Evolutionary conservation across 75 land plant genomes (phyloP), one percentile per base, ranked within the genome.

Genomic region (Pinus albicaulis): DNA sequence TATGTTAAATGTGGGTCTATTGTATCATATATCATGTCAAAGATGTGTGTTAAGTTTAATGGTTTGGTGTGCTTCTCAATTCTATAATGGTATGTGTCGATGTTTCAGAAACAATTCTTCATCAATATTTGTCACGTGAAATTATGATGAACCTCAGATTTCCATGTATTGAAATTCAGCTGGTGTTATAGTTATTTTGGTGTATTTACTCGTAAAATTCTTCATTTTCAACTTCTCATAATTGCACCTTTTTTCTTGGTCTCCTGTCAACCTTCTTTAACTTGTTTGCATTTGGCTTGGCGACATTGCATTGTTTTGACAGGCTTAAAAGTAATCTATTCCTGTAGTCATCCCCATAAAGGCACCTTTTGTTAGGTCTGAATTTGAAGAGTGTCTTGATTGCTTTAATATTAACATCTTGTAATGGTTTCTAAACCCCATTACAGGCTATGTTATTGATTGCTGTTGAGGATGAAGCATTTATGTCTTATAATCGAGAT

Each of bases 391-490:
- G 44, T 20, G 7, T 53, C 36, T 74, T n/a, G 24, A 24, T 55
- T 36, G 13, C 28, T n/a, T 24, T 15, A 59, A 76, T 28, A 25
- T 34, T 19, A 55, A 34, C 48, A 23, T 63, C 38, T 44, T 22
- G 20, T 63, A 58, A 36, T 44, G 20, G 28, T 73, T 79, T 56
- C 20, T 22, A 34, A 79, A 31, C 15, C 36, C 59, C 12, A 36
- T 26, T 81, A 58, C 75, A 91, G 93, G 90, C 86, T 48, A 69
- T 91, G 68, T 56, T 92, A 61, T 81, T 81, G 78, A 65, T 92
- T 74, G 85, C 94, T 12, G 88, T 82, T 53, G 94, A 92, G 75
- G 94, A 92, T 81, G 89, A 92, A 81, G 86, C 90, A 3, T 88
- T 86, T 56, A 62, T 87, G 72, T 78, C 83, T 72, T 77, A 74